Base-by-base conservation (phyloP, 371 early-diverging fungal genomes). In the Mucor plumbeus region DNA sequence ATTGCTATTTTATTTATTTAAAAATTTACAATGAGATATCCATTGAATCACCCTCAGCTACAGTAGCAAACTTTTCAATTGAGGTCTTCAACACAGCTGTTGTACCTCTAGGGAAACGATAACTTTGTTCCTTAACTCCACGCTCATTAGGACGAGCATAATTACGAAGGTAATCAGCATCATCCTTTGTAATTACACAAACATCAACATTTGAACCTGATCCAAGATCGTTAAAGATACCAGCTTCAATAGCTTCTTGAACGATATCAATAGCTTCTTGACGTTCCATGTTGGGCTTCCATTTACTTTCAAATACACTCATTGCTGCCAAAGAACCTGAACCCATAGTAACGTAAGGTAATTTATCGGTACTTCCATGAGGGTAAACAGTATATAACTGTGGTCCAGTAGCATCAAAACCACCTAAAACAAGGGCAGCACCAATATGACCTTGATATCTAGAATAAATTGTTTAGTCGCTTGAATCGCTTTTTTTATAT, bases 201-300 rank as follows among this genome's bases (percentile, higher is more conserved):
- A 99, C 91, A 86, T 99, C 99, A 67, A 99, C 97, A 79, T 99
- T 99, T 35, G 95, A 95, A 69, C 99, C 99, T 53, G 99, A 99
- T 72, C 99, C 99, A 56, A 99, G 84, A 85, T 99, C 99, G 82
- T 99, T 99, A 80, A 97, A 95, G 69, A 99, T 96, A 88, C 99
- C 99, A 34, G 99, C 95, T 80, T 95, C 91, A 70, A 99, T 96
- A 48, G 99, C 99, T 64, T 95, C 94, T 70, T 90, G 88, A 34
- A 98, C 99, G 53, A 99, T 75, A 33, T 91, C 90, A 59, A 99
- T 91, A 7, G 97, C 99, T 63, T 97, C 96, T 63, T 98, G 92
- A 64, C 95, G 89, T 92, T 83, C 83, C 91, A 99, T 90, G 67
- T 92, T 87, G 19, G 87, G 77, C 77, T 85, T 92, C 93, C 93